Percentiles rank a stretch among this genome's conserved stretches.
Evolutionary conservation across 1,284 basidiomycete genomes (phyloP).

Genomic region (Ceratobasidium sp.): DNA sequence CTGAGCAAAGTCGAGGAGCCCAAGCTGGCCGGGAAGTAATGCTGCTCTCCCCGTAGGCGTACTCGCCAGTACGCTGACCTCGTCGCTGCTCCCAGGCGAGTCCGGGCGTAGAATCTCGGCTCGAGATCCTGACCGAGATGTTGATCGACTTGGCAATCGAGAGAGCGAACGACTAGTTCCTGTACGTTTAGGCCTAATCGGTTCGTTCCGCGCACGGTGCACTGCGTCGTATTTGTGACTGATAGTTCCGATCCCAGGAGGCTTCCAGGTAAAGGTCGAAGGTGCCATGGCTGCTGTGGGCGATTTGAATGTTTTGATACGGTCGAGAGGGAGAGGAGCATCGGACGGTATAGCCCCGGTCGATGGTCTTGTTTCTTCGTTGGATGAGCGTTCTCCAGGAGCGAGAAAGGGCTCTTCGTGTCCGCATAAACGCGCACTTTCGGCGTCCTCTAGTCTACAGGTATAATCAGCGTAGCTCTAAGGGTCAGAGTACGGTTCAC

Average conservation of each 20-base stretch:
- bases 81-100: slow-evolving; percentile 5
- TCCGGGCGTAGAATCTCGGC: slow-evolving; percentile 19
- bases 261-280: slow-evolving; percentile 29
- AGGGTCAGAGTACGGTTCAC: no score
- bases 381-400: not conserved
- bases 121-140: not conserved
- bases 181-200: not conserved
- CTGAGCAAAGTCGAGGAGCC: slow-evolving; percentile 30
- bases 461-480: not conserved
- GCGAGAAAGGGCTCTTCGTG: slow-evolving; percentile 30
- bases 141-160: not conserved
- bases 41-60: not conserved
- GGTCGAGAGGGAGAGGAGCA: slow-evolving; percentile 14
- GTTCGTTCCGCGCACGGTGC: not conserved
- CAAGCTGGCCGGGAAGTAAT: slow-evolving; percentile 16
- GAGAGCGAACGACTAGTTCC: slow-evolving; percentile 16
- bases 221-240: slow-evolving; percentile 26
- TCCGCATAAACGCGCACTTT: slow-evolving; percentile 40
- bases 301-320: slow-evolving; percentile 36
- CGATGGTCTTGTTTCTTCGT: not conserved
- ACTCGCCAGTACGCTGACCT: not conserved
- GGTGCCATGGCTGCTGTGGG: slow-evolving; percentile 35
- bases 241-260: slow-evolving; percentile 1
- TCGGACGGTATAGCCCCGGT: not conserved
- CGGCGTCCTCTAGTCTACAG: slow-evolving; percentile 37